Evolutionary conservation across 2,329 filamentous ascomycete species (phyloP), one percentile per base, ranked within the genome.

Genomic region (Lachnellula cervina): DNA sequence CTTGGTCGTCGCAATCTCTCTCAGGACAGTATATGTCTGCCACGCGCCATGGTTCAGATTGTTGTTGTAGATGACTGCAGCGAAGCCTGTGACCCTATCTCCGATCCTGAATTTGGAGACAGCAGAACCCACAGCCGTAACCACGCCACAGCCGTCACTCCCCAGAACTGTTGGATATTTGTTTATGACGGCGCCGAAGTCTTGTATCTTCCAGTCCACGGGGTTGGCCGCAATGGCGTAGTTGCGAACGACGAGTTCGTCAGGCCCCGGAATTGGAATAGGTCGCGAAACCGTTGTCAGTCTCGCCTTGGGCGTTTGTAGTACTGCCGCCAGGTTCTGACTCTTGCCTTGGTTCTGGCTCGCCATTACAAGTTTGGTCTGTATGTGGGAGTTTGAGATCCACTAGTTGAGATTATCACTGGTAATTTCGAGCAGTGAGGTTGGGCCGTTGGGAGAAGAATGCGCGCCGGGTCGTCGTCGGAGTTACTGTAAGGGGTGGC

Each of bases 81-180:
- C 57, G 38, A 61, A 64, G 3, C 63, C 80, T 76, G 59, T 80
- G 77, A 64, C 80, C 67, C 2, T 75, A 72, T 65, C 63, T n/a
- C 62, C 61, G 8, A 51, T 37, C 21, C 58, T 57, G 56, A 65
- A 65, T n/a, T 56, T 60, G 0, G 59, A 61, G 3, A 65, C 59
- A 2, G 37, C 37, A 17, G 54, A 45, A 4, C 62, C 62, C 13
- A 63, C 37, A 3, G 51, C 50, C n/a, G 35, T 21, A 1, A 65
- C 50, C 8, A 59, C 38, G 2, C 63, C 62, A 32, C 50, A 55
- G 11, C 42, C 52, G 32, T 64, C 62, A 25, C 56, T 59, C 2
- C 62, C 60, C 4, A 80, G 72, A 11, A 83, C 60, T 6, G 57
- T 62, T 2, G 72, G 72, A 42, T 68, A 72, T 8, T 48, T 49